These are phyloP conservation scores for Acanthochlamys bracteata DNA, from an alignment of 106 monocot genomes.

Conservation along the genomic window DNA sequence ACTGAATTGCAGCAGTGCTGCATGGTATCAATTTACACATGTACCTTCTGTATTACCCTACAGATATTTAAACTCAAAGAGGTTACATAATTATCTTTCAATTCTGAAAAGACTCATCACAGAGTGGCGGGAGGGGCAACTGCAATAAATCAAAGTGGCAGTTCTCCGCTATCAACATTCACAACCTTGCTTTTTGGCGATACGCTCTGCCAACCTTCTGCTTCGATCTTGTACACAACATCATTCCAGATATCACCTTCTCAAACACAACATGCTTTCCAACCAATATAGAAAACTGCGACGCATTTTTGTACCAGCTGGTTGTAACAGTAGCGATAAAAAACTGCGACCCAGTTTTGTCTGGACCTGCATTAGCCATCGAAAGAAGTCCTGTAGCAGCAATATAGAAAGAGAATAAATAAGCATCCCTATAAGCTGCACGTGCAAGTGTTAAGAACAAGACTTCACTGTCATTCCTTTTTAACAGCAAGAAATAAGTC, in stretches of 20 bases:
- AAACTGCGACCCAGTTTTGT: slow-evolving; percentile 90
- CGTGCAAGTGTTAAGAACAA: background rate
- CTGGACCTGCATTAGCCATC: slow-evolving; percentile 84
- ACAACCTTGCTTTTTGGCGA: slow-evolving; percentile 84
- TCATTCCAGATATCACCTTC: slow-evolving; percentile 93
- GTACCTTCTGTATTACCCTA: too few species aligned
- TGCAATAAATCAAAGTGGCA: slow-evolving; percentile 36
- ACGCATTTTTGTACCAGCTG: slow-evolving; percentile 89
- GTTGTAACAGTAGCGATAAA: slow-evolving; percentile 94
- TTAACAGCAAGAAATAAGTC: background rate
- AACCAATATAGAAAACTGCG: slow-evolving; percentile 99
- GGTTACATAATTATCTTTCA: too few species aligned
- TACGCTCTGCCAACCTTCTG: slow-evolving; percentile 77
- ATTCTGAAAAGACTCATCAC: background rate
- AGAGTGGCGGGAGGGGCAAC: background rate
- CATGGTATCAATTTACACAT: too few species aligned
- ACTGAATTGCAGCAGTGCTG: too few species aligned
- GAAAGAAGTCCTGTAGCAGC: slow-evolving; percentile 55
- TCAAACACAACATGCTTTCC: slow-evolving; percentile 94
- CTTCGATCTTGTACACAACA: slow-evolving; percentile 93
- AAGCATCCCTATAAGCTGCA: background rate
- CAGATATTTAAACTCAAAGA: too few species aligned
- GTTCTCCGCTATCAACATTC: slow-evolving; percentile 77
- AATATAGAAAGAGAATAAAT: background rate
- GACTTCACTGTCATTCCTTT: too few species aligned